Evolutionary conservation across 805 yeast genomes (phyloP), one percentile per base, ranked within the genome.

Genomic region (Ogataea saltuana): DNA sequence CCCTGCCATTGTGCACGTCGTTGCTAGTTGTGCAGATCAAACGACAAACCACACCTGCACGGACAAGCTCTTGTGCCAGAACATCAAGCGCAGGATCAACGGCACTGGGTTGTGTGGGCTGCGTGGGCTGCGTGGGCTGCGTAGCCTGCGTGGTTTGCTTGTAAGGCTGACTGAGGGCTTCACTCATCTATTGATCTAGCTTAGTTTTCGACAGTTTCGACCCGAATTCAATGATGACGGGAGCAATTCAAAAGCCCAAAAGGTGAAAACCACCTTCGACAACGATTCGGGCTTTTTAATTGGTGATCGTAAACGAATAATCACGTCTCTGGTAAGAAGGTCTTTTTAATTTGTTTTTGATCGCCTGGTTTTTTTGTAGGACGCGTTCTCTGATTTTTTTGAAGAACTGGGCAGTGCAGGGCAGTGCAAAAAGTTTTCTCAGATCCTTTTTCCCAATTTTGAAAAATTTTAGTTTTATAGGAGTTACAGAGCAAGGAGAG

Each of bases 51-150:
- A 61, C 62, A 3, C 67, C 68, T 10, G 58, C 45, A 5, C 54
- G 49, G 9, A 61, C 41, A 42, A 64, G 42, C 17, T 59, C 58
- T 15, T 55, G 56, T 4, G 58, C 55, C 17, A 59, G 37, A 12
- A 49, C 48, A 37, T 60, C 66, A 4, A 45, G 39, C 1, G 43
- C 45, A 1, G 61, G 61, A 34, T 60, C 57, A 32, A 54, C 55
- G 6, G 54, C 58, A 45, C 64, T 64, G 4, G 68, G 69, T 33
- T 66, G 70, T 3, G 70, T 66, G 8, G 70, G 69, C 45, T 67
- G 71, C 3, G 70, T 66, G 2, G 61, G 48, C 47, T 60, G 64
- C 1, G 62, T 59, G 11, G 48, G 37, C 38, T 49, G 56, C 17
- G 50, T 45, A 5, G 35, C 49, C 27, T 42, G 44, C 23, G 26